Base-by-base conservation (phyloP, 768 basidiomycete genomes). In the Boletellus emodensis region DNA sequence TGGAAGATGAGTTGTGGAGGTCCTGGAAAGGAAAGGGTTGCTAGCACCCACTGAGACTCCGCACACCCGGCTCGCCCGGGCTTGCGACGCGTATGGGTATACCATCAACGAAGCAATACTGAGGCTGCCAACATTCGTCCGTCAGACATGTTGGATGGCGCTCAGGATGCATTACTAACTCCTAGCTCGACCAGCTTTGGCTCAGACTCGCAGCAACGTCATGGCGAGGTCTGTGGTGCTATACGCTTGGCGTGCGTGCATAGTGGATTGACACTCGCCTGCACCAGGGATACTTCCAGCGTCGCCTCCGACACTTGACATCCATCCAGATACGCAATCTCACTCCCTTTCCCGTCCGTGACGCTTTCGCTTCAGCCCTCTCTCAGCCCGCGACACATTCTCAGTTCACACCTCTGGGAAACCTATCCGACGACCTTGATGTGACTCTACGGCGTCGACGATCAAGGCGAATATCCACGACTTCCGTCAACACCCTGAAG, bases 341-440 rank as follows among this genome's bases (percentile, higher is more conserved):
- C 34, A 87, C 90, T n/a, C 87, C 87, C 2, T 91, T 89, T 64
- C 89, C 89, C 32, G 80, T 81, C 46, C 82, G 90, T 33, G 89
- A 92, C 65, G 54, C 68, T 10, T 75, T 89, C 54, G 82, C 89
- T 17, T 85, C 87, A 20, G 87, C 88, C 17, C 74, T 91, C 46
- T 73, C 76, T 15, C 82, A 85, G 60, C 85, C 87, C 11, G 74
- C 80, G 10, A 78, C 81, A 60, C 77, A 79, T 48, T 71, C 82
- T 3, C 83, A 85, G 54, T 81, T 83, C 56, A 78, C 75, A 2
- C 62, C 75, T 8, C 69, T 77, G 59, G 81, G 83, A 26, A 75
- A 79, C 56, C 55, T 84, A 33, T 77, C 84, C 3, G 87, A 91
- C 62, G 89, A 90, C 66, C 71, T 88, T 42, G 85, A 85, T 59